Evolutionary conservation across 2,329 filamentous ascomycete species (phyloP), one percentile per base, ranked within the genome.

Genomic region (Ceratocystis diversiconidia): DNA sequence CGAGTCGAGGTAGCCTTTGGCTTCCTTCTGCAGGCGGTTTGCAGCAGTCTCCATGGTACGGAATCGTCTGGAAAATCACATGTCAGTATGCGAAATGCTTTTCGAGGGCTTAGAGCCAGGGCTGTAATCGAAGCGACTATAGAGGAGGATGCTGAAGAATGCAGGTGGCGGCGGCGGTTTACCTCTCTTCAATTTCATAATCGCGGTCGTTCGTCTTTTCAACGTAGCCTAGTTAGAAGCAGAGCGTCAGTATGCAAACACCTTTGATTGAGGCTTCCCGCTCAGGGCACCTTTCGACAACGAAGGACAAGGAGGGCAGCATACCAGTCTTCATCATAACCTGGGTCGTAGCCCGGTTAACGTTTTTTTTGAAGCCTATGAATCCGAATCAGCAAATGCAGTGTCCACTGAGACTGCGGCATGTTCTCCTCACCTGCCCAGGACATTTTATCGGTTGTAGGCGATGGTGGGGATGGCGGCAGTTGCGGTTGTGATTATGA

Each of bases 291-390:
- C 28, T 32, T 17, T n/a, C 3, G 15, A n/a, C 5, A 17, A 8
- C 6, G 15, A 10, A 32, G 25, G 28, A 59, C 28, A 32, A n/a
- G 1, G 32, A 36, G 52, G 28, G 28, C 52, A 44, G 72, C 80
- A 69, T 76, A 89, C 87, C 90, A 66, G 92, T 95, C 83, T 99
- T 99, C 92, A 99, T 97, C 90, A 99, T 96, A 69, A 97, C 92
- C 86, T 96, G 92, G 79, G 95, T 99, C 77, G 92, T 96, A 72
- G 92, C 92, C 79, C 94, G 90, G 81, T 94, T 92, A 80, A 97
- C 92, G 85, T 95, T 95, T 77, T 95, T 96, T 80, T 69, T 79
- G 72, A 79, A 79, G 70, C 77, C 77, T 78, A 70, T 17, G 50
- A 69, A 55, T 43, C 66, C 44, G 61, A 65, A 69, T 75, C 70